These are phyloP conservation scores for Dichotomopilus funicola DNA, from an alignment of 2,329 filamentous ascomycete genomes.

Conservation along the genomic window DNA sequence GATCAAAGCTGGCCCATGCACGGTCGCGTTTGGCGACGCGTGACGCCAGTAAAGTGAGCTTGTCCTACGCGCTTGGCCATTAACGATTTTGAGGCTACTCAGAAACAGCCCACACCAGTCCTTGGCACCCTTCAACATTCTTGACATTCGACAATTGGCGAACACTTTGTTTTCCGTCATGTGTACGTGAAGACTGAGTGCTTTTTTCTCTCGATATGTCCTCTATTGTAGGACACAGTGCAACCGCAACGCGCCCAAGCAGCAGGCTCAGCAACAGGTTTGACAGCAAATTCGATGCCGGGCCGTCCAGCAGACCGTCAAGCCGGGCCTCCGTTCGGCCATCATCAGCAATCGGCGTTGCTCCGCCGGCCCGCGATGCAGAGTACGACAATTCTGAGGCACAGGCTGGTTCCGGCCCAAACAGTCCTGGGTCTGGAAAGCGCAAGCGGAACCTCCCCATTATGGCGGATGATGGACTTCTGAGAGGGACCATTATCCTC, in stretches of 20 bases:
- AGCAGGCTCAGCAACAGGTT: slow-evolving; percentile 6
- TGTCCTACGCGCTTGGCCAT: not conserved
- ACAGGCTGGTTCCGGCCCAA: slow-evolving; percentile 12
- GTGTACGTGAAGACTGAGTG: slow-evolving; percentile 26
- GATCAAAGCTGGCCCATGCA: slow-evolving; percentile 1
- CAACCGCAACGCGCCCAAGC: slow-evolving; percentile 45
- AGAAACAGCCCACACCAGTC: not conserved
- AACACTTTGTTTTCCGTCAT: slow-evolving; percentile 1
- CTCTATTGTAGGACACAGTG: slow-evolving; percentile 24
- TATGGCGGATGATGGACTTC: slow-evolving; percentile 43
- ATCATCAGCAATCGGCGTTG: slow-evolving; percentile 29
- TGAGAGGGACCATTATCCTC: slow-evolving; percentile 46
- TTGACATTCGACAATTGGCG: not conserved
- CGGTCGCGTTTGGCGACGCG: slow-evolving; percentile 13
- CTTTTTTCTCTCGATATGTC: slow-evolving; percentile 27
- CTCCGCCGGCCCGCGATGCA: slow-evolving; percentile 35
- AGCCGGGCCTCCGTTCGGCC: slow-evolving; percentile 13
- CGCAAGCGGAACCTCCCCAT: slow-evolving; percentile 32
- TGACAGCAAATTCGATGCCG: not conserved
- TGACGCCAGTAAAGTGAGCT: slow-evolving; percentile 2
- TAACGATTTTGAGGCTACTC: not conserved
- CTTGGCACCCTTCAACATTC: slow-evolving; percentile 3
- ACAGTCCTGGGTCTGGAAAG: slow-evolving; percentile 29
- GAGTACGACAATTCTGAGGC: slow-evolving; percentile 7
- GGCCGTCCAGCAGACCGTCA: slow-evolving; percentile 9